Percentiles rank a stretch among this genome's conserved stretches.
Conservation (phyloP, 345 rosid genomes). For the Salix suchowensis region DNA sequence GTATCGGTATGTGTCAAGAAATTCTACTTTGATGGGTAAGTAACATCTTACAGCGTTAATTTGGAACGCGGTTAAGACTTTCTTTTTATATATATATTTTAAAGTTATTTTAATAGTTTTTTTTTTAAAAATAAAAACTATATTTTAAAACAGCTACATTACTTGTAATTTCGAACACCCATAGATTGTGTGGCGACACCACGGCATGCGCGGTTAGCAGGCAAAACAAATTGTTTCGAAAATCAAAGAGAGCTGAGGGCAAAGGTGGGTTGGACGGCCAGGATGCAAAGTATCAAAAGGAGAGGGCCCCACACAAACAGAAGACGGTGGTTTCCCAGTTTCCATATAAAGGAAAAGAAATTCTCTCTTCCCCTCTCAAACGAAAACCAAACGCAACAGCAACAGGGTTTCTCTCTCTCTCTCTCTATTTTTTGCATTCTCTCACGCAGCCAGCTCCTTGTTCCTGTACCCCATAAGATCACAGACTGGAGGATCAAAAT, state of each 20-base stretch:
- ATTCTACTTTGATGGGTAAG: no score
- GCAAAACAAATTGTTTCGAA: neutral
- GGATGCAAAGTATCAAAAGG: neutral
- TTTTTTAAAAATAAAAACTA: no score
- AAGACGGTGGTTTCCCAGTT: neutral
- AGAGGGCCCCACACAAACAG: neutral
- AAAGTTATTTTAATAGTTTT: no score
- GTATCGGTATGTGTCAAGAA: no score
- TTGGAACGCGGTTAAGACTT: no score
- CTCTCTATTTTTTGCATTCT: neutral
- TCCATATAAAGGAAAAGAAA: neutral
- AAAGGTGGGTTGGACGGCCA: constrained; percentile 11
- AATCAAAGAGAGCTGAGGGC: neutral
- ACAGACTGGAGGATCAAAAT: constrained; percentile 27
- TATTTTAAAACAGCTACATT: no score
- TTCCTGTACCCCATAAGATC: neutral
- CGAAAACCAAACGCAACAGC: neutral
- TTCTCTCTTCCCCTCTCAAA: no score
- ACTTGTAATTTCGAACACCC: no score
- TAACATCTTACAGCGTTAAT: no score
- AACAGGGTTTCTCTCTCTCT: neutral
- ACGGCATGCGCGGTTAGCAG: neutral
- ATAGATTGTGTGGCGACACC: no score
- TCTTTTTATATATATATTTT: no score
- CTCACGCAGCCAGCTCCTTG: neutral